Base-by-base conservation (phyloP, 306 rosid genomes). In the Acacia crassicarpa region DNA sequence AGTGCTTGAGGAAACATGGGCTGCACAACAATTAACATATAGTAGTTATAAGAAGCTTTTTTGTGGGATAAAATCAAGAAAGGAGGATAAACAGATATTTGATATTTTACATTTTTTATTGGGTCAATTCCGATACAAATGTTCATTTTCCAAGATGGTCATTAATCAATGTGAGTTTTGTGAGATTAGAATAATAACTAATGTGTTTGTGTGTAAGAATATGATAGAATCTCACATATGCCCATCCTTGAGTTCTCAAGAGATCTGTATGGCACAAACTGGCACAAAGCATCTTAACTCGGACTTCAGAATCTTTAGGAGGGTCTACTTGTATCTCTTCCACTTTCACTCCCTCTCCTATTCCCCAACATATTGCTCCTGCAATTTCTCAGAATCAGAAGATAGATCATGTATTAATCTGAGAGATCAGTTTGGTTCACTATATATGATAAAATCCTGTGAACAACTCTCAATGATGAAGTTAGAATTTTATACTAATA, bases 1-100 rank as follows among this genome's bases (percentile, higher is more conserved):
- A 84, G 78, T 67, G 89, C 91, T 74, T 83, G 70, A 74, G 94
- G 94, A 78, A 81, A 88, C 17, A n/a, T 35, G 13, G 76, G 77
- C 91, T 91, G 88, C 65, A 58, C 27, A 58, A 11, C 17, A 48
- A 14, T 45, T 10, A 45, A 15, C 12, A 45, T 3, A 45, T 45
- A 38, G 6, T 45, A 45, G 14, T 9, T 11, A 45, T 45, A 45
- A 10, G 49, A 45, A 45, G 49, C 49, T 3, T 10, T 44, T 11
- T 44, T 44, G 48, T 45, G 49, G 49, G 49, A 45, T 45, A 45
- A 11, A 45, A 45, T 45, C 4, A 45, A 45, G 14, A 2, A 45
- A 14, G 49, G 41, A 14, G 49, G 41, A 12, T 11, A 15, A 45
- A 45, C 5, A 45, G 11, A 45, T 2, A 45, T 45, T 45, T 3